phyloP scores from a whole-genome alignment of 2,329 filamentous ascomycete species.

The Lojkania enalia region DNA sequence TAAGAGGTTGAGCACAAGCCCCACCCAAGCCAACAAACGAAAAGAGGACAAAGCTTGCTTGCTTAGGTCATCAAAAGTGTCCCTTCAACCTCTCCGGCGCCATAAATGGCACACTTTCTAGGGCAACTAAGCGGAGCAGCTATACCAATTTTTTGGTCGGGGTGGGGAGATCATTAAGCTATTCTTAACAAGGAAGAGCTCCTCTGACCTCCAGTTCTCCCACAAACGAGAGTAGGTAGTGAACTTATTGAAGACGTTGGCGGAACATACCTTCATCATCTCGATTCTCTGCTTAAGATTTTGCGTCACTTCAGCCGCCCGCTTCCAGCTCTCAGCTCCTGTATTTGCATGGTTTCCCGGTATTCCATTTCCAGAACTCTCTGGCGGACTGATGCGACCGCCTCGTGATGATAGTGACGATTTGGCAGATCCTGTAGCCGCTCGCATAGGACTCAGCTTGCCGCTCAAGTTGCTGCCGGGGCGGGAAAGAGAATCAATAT shows the following conservation, averaged over 20 bases:
- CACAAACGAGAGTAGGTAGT: too few relatives aligned
- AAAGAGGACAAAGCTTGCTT: not conserved
- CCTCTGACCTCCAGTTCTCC: too few relatives aligned
- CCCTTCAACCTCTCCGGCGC: not conserved
- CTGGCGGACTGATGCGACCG: slow-evolving; percentile 38
- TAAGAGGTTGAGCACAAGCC: not conserved
- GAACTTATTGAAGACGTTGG: too few relatives aligned
- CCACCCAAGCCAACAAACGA: not conserved
- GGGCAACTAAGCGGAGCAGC: not conserved
- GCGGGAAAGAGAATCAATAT: slow-evolving; percentile 44
- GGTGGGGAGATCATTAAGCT: too few relatives aligned
- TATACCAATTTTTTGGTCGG: too few relatives aligned
- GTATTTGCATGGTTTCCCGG: slow-evolving; percentile 34
- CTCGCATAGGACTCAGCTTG: slow-evolving; percentile 45
- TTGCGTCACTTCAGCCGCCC: slow-evolving; percentile 95
- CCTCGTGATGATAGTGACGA: slow-evolving; percentile 39
- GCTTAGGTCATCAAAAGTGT: too few relatives aligned
- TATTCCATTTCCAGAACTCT: slow-evolving; percentile 26
- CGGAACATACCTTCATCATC: slow-evolving; percentile 83
- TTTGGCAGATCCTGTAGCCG: slow-evolving; percentile 34
- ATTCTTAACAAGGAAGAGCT: too few relatives aligned
- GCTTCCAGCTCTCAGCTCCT: slow-evolving; percentile 83
- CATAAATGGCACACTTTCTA: not conserved
- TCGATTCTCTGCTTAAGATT: slow-evolving; percentile 97
- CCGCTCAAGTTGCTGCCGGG: slow-evolving; percentile 40